Conservation (phyloP, 2,329 filamentous ascomycete species). For the Fusarium globosum region DNA sequence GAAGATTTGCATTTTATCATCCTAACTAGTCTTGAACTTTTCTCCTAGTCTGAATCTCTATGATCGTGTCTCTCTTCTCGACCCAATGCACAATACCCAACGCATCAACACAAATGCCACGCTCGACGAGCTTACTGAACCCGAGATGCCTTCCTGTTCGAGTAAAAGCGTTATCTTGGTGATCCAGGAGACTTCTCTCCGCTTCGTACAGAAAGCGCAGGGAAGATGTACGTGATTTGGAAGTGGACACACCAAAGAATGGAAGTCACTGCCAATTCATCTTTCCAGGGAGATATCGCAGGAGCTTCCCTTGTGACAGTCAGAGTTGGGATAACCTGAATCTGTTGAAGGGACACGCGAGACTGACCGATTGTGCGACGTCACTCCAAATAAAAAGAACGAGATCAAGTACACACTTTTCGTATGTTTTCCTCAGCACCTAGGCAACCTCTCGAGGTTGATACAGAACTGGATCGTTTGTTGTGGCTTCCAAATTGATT, state of each 20-base stretch:
- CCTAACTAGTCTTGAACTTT: accelerated
- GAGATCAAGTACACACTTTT: background rate
- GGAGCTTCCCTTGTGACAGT: too few species aligned
- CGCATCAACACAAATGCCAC: background rate
- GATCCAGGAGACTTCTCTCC: background rate
- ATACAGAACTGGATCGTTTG: too few species aligned
- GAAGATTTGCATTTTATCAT: background rate
- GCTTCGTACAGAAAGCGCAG: background rate
- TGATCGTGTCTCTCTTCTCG: background rate
- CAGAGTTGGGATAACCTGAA: accelerated
- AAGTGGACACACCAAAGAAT: background rate
- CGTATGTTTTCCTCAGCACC: background rate
- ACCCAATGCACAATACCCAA: background rate
- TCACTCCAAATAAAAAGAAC: accelerated
- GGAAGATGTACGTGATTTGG: accelerated
- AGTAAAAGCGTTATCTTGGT: accelerated
- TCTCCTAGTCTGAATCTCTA: accelerated
- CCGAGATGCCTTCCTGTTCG: background rate
- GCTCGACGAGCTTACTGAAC: background rate
- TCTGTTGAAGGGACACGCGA: too few species aligned
- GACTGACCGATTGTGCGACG: background rate
- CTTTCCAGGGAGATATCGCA: too few species aligned
- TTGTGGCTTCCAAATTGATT: background rate
- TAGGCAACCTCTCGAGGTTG: accelerated
- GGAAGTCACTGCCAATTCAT: too few species aligned